Conservation (phyloP, 2,329 filamentous ascomycete species). For the Cryphonectria japonica region DNA sequence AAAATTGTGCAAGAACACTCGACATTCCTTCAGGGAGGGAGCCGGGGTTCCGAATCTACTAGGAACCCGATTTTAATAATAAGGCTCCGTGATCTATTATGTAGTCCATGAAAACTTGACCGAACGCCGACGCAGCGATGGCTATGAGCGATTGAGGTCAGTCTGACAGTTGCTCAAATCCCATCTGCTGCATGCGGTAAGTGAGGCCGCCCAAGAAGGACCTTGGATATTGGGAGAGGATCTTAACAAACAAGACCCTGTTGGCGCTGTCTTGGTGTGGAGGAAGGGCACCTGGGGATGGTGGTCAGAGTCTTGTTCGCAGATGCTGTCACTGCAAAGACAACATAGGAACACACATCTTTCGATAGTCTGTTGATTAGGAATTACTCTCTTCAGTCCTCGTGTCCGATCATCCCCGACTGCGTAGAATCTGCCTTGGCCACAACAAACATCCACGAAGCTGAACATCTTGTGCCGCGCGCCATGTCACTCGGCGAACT, state of each 20-base stretch:
- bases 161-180: neutral
- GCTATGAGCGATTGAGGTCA: neutral
- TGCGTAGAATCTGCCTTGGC: neutral
- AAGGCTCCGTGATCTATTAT: neutral
- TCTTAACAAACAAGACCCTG: no score
- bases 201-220: no score
- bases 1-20: neutral
- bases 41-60: neutral
- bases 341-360: neutral
- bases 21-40: no score
- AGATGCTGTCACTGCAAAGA: neutral
- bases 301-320: neutral
- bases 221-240: no score
- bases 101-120: neutral
- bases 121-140: neutral
- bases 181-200: no score
- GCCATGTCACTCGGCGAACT: neutral
- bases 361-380: neutral
- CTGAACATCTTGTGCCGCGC: neutral
- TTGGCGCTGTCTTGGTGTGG: neutral
- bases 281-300: neutral
- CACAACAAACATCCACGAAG: neutral
- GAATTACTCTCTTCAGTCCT: neutral
- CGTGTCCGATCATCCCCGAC: neutral
- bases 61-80: neutral